These are phyloP conservation scores for Oryza longistaminata DNA, from an alignment of 176 grass and related monocot species.

Conservation along the genomic window DNA sequence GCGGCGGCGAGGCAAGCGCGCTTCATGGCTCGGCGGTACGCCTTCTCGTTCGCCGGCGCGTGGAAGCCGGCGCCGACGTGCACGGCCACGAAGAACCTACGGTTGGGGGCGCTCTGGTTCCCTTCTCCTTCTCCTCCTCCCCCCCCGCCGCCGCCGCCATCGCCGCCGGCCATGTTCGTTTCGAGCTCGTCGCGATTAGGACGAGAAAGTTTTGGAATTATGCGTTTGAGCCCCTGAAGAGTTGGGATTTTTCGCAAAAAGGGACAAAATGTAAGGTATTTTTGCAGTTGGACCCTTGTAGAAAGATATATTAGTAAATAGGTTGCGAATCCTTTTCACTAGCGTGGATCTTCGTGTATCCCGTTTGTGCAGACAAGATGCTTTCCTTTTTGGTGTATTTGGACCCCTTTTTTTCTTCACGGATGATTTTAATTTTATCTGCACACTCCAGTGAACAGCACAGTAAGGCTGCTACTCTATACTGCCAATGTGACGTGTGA, in stretches of 20 bases:
- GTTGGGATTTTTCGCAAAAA: neutral
- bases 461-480: neutral
- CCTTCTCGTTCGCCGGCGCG: constrained; percentile 72
- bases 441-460: neutral
- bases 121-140: constrained; percentile 4
- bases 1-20: constrained; percentile 77
- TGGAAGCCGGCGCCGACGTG: constrained; percentile 93
- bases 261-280: rapidly evolving
- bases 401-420: neutral
- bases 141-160: neutral
- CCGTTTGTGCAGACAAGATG: neutral
- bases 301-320: neutral
- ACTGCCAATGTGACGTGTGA: neutral
- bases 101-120: constrained; percentile 1
- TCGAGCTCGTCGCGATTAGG: neutral
- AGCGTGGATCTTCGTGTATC: neutral
- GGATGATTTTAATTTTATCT: neutral
- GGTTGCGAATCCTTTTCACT: neutral
- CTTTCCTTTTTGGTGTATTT: neutral
- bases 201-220: constrained; percentile 1
- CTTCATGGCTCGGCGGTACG: constrained; percentile 72
- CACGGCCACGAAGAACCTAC: constrained; percentile 69
- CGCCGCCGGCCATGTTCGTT: constrained; percentile 15
- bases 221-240: neutral
- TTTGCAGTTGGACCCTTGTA: neutral